Percentiles rank a stretch among this genome's conserved stretches.
Conservation (phyloP, 352 stramenopile species). For the Phytophthora melonis region DNA sequence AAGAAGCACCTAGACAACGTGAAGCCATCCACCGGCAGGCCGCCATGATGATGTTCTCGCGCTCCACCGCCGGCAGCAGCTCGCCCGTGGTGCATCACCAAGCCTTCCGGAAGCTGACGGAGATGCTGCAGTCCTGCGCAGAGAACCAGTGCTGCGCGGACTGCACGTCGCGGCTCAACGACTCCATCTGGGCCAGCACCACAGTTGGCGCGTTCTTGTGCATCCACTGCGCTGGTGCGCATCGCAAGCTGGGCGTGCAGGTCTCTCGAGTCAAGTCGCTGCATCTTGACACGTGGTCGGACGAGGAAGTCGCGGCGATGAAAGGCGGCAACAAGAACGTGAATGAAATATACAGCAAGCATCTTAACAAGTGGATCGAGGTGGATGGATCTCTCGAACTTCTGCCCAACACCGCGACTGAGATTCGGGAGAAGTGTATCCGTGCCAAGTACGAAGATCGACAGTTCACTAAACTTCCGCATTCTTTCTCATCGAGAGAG, state of each 20-base stretch:
- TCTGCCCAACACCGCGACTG: slow-evolving; percentile 43
- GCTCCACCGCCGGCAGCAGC: slow-evolving; percentile 26
- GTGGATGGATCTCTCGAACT: slow-evolving; percentile 51
- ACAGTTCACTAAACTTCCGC: slow-evolving; percentile 68
- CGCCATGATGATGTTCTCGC: slow-evolving; percentile 59
- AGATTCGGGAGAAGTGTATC: slow-evolving; percentile 64
- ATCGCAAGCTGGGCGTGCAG: slow-evolving; percentile 96
- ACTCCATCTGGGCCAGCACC: slow-evolving; percentile 94
- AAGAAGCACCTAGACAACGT: neutral
- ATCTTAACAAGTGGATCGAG: slow-evolving; percentile 63
- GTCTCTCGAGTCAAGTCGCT: slow-evolving; percentile 91
- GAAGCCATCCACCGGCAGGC: neutral
- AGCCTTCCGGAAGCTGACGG: slow-evolving; percentile 62
- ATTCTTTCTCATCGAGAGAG: slow-evolving; percentile 25
- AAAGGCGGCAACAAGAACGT: slow-evolving; percentile 80
- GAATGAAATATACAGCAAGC: slow-evolving; percentile 65
- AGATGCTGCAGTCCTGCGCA: slow-evolving; percentile 60
- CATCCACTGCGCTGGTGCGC: slow-evolving; percentile 95
- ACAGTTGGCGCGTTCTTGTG: slow-evolving; percentile 96
- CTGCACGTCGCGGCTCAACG: slow-evolving; percentile 68
- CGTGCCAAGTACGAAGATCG: slow-evolving; percentile 76
- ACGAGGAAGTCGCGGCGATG: slow-evolving; percentile 78
- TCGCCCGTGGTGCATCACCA: slow-evolving; percentile 45
- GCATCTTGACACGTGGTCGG: slow-evolving; percentile 79
- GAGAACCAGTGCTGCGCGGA: slow-evolving; percentile 87